Evolutionary conservation across 1,139 yeast species (phyloP).

Genomic region (Nakaseomyces sp.): DNA sequence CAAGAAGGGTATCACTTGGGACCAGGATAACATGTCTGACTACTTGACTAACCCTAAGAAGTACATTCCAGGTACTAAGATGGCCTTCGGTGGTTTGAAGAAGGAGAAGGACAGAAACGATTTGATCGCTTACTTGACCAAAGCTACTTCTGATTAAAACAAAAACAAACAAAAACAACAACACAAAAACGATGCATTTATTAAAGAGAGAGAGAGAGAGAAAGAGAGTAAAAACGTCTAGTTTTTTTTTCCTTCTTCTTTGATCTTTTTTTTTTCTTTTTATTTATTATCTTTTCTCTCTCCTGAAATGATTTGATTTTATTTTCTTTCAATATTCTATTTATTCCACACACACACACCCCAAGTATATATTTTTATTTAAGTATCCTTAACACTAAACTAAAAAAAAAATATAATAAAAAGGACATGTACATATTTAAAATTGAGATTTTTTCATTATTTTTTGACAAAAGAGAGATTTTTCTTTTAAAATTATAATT

Average conservation of each 20-base stretch:
- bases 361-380: too few species aligned
- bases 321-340: not conserved
- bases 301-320: not conserved
- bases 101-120: conserved; percentile 98
- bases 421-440: not conserved
- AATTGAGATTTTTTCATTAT: too few species aligned
- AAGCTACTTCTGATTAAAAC: conserved; percentile 47
- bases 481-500: too few species aligned
- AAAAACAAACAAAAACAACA: not conserved
- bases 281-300: not conserved
- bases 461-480: too few species aligned
- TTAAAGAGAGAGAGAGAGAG: too few species aligned
- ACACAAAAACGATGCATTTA: not conserved
- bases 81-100: conserved; percentile 99
- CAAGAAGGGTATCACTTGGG: conserved; percentile 88
- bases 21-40: conserved; percentile 80
- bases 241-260: not conserved
- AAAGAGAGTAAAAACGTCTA: too few species aligned
- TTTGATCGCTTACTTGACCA: conserved; percentile 78
- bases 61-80: conserved; percentile 99
- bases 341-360: not conserved
- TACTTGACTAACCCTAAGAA: conserved; percentile 99
- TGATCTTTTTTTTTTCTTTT: not conserved
- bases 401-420: too few species aligned
- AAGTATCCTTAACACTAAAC: too few species aligned